Conservation (phyloP, 306 rosid genomes). For the Dicorynia guianensis region DNA sequence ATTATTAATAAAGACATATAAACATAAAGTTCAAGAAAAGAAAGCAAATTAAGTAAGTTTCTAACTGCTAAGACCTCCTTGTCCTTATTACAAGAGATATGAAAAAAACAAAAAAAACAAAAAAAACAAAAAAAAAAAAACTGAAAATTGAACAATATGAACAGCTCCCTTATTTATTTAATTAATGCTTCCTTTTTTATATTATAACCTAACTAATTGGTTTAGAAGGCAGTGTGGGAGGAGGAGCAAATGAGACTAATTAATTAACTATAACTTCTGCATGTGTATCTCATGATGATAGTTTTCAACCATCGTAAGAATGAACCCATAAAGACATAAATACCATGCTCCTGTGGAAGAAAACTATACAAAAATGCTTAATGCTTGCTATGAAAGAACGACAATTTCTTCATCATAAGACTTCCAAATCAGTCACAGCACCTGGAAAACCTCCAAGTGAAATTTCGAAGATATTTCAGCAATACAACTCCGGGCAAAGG, state of each 20-base stretch:
- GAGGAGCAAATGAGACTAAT: neutral
- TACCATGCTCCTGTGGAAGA: neutral
- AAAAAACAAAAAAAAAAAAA: too few relatives aligned
- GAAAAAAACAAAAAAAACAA: too few relatives aligned
- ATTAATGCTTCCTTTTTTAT: too few relatives aligned
- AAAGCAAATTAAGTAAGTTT: neutral
- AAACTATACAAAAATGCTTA: neutral
- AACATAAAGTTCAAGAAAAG: neutral
- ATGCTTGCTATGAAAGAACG: neutral
- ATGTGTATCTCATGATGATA: neutral
- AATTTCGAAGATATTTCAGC: conserved; percentile 58
- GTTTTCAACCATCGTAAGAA: neutral
- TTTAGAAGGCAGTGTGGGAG: too few relatives aligned
- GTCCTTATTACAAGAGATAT: neutral
- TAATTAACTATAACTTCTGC: conserved; percentile 3
- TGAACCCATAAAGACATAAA: neutral
- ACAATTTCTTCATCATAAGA: conserved; percentile 1
- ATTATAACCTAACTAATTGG: too few relatives aligned
- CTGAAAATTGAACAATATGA: neutral
- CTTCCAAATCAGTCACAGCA: conserved; percentile 28
- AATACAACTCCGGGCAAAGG: conserved; percentile 53
- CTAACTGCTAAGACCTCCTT: neutral
- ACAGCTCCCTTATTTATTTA: too few relatives aligned
- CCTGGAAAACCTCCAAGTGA: conserved; percentile 87
- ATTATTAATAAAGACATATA: neutral